Percentiles rank a stretch among this genome's conserved stretches.
Conservation (phyloP, 2,329 filamentous ascomycete species). For the Colletotrichum sp. region DNA sequence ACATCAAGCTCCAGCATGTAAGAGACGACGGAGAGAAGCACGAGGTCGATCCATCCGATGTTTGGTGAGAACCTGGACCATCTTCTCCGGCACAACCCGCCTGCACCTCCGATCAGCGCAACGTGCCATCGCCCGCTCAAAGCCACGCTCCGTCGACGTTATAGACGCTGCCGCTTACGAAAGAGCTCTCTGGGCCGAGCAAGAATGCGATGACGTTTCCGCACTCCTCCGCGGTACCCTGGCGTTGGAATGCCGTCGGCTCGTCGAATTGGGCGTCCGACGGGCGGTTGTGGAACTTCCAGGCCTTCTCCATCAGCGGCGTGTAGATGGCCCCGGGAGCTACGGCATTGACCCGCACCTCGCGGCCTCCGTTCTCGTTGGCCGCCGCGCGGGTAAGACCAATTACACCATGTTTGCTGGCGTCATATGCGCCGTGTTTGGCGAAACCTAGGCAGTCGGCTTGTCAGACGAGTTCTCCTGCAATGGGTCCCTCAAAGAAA, state of each 20-base stretch:
- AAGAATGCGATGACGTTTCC: conserved; percentile 53
- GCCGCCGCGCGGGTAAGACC: conserved; percentile 41
- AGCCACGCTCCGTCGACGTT: conserved; percentile 51
- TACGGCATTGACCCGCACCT: conserved; percentile 51
- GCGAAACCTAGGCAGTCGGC: conserved; percentile 28
- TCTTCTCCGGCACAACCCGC: background rate
- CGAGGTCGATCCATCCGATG: conserved; percentile 81
- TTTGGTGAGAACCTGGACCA: conserved; percentile 64
- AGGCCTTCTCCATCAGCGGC: conserved; percentile 50
- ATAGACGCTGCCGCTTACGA: conserved; percentile 51
- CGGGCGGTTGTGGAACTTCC: conserved; percentile 35
- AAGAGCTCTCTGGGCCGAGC: conserved; percentile 50
- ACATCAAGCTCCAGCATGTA: conserved; percentile 77
- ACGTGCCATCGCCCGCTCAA: conserved; percentile 21
- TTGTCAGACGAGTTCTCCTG: background rate
- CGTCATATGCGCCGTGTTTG: conserved; percentile 40
- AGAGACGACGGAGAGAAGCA: conserved; percentile 81
- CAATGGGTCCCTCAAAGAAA: background rate
- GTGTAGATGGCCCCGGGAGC: conserved; percentile 54
- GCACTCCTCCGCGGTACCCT: conserved; percentile 53
- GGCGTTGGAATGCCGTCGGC: conserved; percentile 44
- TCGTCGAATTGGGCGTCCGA: conserved; percentile 46
- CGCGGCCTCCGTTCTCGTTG: conserved; percentile 44
- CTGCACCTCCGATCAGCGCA: background rate
- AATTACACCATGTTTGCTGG: conserved; percentile 43